Percentiles rank a stretch among this genome's conserved stretches.
These are phyloP conservation scores for Fistulina hepatica DNA, from an alignment of 1,284 basidiomycete genomes.

Conservation along the genomic window DNA sequence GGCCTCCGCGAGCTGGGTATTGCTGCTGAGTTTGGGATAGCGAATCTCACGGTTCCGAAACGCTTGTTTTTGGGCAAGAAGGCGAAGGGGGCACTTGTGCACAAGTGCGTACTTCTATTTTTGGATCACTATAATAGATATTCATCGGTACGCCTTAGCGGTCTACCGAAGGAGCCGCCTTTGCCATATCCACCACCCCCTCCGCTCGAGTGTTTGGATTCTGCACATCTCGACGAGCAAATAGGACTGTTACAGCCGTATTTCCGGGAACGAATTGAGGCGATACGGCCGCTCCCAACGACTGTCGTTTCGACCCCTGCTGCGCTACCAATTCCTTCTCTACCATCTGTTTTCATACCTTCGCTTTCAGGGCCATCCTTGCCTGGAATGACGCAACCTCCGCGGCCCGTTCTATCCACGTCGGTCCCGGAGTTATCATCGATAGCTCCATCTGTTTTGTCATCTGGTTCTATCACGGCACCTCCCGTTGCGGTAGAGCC, in stretches of 20 bases:
- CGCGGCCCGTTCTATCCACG: slow-evolving; percentile 10
- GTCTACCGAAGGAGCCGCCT: slow-evolving; percentile 59
- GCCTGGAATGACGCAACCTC: slow-evolving; percentile 11
- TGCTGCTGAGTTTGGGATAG: slow-evolving; percentile 77
- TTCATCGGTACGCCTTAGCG: slow-evolving; percentile 6
- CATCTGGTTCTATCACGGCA: slow-evolving; percentile 7
- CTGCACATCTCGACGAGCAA: slow-evolving; percentile 57
- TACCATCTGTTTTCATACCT: slow-evolving; percentile 9
- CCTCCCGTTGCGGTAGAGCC: slow-evolving; percentile 18
- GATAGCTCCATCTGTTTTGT: slow-evolving; percentile 1
- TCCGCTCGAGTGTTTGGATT: slow-evolving; percentile 61
- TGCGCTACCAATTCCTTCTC: slow-evolving; percentile 13
- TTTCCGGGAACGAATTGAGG: slow-evolving; percentile 50
- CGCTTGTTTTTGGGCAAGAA: slow-evolving; percentile 67
- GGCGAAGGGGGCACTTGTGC: slow-evolving; percentile 25
- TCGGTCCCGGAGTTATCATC: background rate
- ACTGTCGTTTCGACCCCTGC: slow-evolving; percentile 18
- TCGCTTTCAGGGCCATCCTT: slow-evolving; percentile 1
- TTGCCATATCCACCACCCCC: slow-evolving; percentile 83
- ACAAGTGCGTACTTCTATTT: slow-evolving; percentile 36
- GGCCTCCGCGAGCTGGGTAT: slow-evolving; percentile 85
- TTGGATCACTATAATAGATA: slow-evolving; percentile 2
- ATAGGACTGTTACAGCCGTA: slow-evolving; percentile 79
- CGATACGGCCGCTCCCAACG: slow-evolving; percentile 16
- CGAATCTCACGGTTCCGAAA: slow-evolving; percentile 70